Conservation (phyloP, 2,329 filamentous ascomycete genomes). For the Clarireedia monteithiana region DNA sequence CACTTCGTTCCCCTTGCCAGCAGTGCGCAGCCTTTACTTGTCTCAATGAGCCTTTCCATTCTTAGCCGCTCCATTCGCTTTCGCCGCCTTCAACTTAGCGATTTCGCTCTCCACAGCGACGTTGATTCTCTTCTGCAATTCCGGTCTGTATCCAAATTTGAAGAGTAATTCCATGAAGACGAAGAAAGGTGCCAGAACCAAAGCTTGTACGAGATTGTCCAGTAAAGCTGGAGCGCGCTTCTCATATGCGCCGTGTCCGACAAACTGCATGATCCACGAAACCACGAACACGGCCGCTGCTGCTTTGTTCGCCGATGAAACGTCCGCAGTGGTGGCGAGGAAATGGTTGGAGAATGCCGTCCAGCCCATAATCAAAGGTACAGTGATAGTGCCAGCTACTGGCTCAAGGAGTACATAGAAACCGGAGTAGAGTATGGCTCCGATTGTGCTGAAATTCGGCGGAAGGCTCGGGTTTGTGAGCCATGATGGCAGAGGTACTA, state of each 20-base stretch:
- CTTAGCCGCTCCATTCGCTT: constrained; percentile 36
- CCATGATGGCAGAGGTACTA: constrained; percentile 58
- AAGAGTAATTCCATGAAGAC: constrained; percentile 96
- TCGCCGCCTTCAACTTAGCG: constrained; percentile 59
- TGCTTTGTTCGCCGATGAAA: constrained; percentile 41
- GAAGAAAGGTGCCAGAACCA: constrained; percentile 91
- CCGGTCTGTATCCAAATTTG: constrained; percentile 79
- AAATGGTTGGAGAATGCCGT: constrained; percentile 72
- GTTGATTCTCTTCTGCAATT: constrained; percentile 75
- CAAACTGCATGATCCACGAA: constrained; percentile 82
- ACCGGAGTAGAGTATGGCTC: constrained; percentile 59
- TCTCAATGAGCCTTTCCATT: constrained; percentile 42
- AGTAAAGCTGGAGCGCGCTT: constrained; percentile 79
- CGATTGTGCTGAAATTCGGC: constrained; percentile 58
- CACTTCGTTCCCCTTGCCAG: neutral
- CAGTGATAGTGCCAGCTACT: constrained; percentile 73
- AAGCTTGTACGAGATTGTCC: constrained; percentile 84
- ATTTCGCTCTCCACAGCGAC: constrained; percentile 70
- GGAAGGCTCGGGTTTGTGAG: constrained; percentile 60
- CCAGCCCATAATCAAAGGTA: constrained; percentile 66
- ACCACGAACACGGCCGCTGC: constrained; percentile 63
- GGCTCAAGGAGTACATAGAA: constrained; percentile 92
- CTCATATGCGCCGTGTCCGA: constrained; percentile 87
- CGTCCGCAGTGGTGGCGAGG: constrained; percentile 36
- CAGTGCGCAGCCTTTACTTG: too few relatives aligned